Evolutionary conservation across 1,284 basidiomycete genomes (phyloP).

Genomic region (Pseudozyma pruni): DNA sequence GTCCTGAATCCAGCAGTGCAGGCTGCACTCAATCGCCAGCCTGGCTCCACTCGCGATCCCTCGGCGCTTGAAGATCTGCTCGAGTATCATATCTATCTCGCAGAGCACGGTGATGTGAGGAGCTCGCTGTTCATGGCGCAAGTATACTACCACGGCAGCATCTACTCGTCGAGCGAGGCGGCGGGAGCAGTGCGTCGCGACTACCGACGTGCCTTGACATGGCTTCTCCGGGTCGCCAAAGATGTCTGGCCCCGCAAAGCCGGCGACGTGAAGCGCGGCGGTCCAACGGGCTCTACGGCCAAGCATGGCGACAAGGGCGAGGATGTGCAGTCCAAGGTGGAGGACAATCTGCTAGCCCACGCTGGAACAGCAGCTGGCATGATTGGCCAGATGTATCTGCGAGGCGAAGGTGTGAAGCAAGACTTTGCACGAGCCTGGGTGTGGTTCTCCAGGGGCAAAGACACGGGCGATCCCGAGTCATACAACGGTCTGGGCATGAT

Average conservation of each 20-base stretch:
- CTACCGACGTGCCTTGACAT: constrained; percentile 48
- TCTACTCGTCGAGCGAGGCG: constrained; percentile 56
- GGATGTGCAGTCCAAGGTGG: constrained; percentile 49
- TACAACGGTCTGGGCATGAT: constrained; percentile 91
- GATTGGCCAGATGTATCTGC: constrained; percentile 89
- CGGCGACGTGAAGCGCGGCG: constrained; percentile 43
- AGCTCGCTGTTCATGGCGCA: constrained; percentile 54
- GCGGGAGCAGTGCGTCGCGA: constrained; percentile 60
- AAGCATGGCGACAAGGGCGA: constrained; percentile 47
- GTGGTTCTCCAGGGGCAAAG: constrained; percentile 89
- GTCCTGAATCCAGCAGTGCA: constrained; percentile 79
- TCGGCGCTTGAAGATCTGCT: constrained; percentile 78
- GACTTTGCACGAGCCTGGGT: constrained; percentile 83
- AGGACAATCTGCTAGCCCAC: constrained; percentile 28
- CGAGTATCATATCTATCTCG: constrained; percentile 71
- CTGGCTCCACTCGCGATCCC: constrained; percentile 46
- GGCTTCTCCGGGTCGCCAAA: constrained; percentile 44
- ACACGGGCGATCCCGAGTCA: constrained; percentile 80
- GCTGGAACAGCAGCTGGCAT: constrained; percentile 58
- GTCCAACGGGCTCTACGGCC: constrained; percentile 41
- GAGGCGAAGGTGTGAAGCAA: constrained; percentile 88
- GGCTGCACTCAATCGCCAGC: constrained; percentile 71
- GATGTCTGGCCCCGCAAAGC: constrained; percentile 63
- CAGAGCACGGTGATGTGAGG: constrained; percentile 48
- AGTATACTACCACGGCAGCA: constrained; percentile 63